These are phyloP conservation scores for Boletales sp. DNA, from an alignment of 768 basidiomycete genomes.

Conservation along the genomic window DNA sequence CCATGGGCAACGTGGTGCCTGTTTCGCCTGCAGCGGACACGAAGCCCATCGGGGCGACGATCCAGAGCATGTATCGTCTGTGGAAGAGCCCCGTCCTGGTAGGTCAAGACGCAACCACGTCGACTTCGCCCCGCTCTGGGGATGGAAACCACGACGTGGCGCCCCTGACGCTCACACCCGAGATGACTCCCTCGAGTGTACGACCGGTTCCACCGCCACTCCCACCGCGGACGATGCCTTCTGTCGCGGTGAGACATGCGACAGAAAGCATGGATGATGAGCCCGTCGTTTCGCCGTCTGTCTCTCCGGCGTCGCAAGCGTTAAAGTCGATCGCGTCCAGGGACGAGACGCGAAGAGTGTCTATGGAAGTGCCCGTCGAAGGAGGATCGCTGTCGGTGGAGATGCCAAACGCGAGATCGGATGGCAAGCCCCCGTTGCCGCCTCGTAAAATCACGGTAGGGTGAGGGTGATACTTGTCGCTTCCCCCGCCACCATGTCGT, in stretches of 20 bases:
- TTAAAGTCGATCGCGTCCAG: constrained; percentile 55
- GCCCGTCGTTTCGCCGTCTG: constrained; percentile 11
- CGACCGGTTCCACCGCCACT: constrained; percentile 33
- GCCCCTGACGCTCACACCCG: constrained; percentile 26
- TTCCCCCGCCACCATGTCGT: not conserved
- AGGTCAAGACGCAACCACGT: constrained; percentile 11
- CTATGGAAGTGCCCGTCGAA: constrained; percentile 12
- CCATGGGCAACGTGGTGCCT: constrained; percentile 71
- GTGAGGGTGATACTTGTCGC: constrained; percentile 1
- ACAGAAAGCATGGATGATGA: constrained; percentile 25
- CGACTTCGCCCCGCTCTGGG: constrained; percentile 1
- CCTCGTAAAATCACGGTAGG: constrained; percentile 24
- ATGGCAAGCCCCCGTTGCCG: constrained; percentile 24
- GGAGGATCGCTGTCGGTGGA: not conserved
- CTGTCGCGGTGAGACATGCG: constrained; percentile 29
- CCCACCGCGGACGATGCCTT: constrained; percentile 39
- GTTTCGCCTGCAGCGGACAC: constrained; percentile 38
- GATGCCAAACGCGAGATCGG: not conserved
- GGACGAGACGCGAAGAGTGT: constrained; percentile 35
- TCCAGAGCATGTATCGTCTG: constrained; percentile 69
- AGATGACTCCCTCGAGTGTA: constrained; percentile 23
- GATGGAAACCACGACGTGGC: constrained; percentile 29
- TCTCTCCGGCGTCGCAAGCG: constrained; percentile 47
- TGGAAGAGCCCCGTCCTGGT: constrained; percentile 56
- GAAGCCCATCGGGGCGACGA: constrained; percentile 46